These are phyloP conservation scores for Candida xyloterini DNA, from an alignment of 805 yeast species.

Conservation along the genomic window DNA sequence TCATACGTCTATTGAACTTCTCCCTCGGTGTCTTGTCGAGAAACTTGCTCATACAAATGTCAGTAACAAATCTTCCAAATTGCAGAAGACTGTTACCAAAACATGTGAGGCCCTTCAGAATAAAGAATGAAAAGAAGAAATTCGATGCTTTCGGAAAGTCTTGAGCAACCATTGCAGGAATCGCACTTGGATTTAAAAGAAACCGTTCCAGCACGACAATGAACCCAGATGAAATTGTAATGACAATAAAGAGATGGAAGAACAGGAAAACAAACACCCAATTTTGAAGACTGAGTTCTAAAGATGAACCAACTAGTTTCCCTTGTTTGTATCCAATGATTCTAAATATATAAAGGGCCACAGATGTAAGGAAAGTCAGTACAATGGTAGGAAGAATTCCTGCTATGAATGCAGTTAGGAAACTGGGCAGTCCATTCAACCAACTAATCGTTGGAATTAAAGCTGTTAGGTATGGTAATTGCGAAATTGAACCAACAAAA, in stretches of 20 bases:
- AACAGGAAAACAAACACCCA: slow-evolving; percentile 79
- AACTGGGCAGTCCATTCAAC: slow-evolving; percentile 53
- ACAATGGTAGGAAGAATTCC: slow-evolving; percentile 67
- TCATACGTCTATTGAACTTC: slow-evolving; percentile 43
- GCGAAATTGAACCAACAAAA: slow-evolving; percentile 71
- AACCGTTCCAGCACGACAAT: slow-evolving; percentile 59
- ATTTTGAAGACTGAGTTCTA: slow-evolving; percentile 68
- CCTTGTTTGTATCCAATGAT: slow-evolving; percentile 54
- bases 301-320: slow-evolving; percentile 54
- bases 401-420: slow-evolving; percentile 51
- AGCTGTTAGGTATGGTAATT: slow-evolving; percentile 60
- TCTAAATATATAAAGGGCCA: slow-evolving; percentile 58
- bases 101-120: slow-evolving; percentile 72
- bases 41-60: slow-evolving; percentile 35
- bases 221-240: slow-evolving; percentile 78
- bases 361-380: slow-evolving; percentile 59
- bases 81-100: slow-evolving; percentile 71
- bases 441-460: slow-evolving; percentile 59
- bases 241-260: slow-evolving; percentile 80
- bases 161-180: slow-evolving; percentile 68
- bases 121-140: slow-evolving; percentile 75
- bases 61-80: slow-evolving; percentile 46
- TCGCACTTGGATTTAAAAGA: slow-evolving; percentile 65
- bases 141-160: slow-evolving; percentile 85
- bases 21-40: slow-evolving; percentile 62